phyloP scores from a whole-genome alignment of 2,329 filamentous ascomycete genomes.

The Neonectria hederae region DNA sequence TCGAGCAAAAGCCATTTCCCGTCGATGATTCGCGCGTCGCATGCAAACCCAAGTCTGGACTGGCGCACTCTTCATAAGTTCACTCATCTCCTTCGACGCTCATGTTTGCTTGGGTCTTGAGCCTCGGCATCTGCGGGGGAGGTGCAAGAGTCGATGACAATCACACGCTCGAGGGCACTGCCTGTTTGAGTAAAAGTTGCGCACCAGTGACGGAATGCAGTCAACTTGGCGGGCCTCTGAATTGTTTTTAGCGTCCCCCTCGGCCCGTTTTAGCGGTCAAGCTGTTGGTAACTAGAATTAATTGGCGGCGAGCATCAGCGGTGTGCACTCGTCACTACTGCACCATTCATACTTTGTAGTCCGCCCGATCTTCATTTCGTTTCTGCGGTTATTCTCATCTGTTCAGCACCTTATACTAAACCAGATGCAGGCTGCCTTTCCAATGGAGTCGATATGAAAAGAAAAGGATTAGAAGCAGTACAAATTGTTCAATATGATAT shows the following conservation, averaged over 20 bases:
- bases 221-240: background rate
- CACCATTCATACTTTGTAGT: no score
- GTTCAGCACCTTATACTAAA: no score
- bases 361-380: no score
- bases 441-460: no score
- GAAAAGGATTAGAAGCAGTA: no score
- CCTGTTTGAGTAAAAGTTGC: constrained; percentile 23
- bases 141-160: background rate
- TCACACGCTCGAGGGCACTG: constrained; percentile 2
- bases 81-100: background rate
- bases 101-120: background rate
- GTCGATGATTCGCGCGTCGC: constrained; percentile 20
- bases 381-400: no score
- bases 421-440: no score
- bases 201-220: constrained; percentile 1
- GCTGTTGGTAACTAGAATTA: background rate
- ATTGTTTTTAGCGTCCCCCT: background rate
- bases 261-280: background rate
- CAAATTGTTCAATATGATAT: no score
- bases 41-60: constrained; percentile 19
- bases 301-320: background rate
- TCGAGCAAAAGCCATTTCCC: background rate
- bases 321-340: no score
- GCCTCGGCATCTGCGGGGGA: constrained; percentile 3
- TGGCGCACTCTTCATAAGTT: constrained; percentile 3